Evolutionary conservation across 495 filamentous ascomycete species (phyloP), one percentile per base, ranked within the genome.

Genomic region (Hapsidospora chrysogenum): DNA sequence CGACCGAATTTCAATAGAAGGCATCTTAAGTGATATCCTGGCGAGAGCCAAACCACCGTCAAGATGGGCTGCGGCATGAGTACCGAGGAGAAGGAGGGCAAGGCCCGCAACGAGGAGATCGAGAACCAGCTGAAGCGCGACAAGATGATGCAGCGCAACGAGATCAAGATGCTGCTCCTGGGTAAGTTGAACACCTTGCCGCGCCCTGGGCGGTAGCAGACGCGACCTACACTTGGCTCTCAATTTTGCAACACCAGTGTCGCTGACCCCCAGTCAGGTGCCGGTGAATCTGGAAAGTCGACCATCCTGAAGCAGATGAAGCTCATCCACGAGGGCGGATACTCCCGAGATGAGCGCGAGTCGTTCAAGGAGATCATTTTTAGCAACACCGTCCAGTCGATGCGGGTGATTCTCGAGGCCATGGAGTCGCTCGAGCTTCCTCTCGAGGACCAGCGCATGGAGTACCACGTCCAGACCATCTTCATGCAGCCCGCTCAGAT

Each of bases 281-380:
- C 89, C 60, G 89, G 89, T 72, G 89, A 97, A 74, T 96, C 89
- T 48, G 89, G 89, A 59, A 97, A 97, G 66, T 96, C 92, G 33
- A 97, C 89, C 9, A 95, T 97, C 50, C 69, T 97, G 38, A 97
- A 97, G 66, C 89, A 97, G 74, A 97, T 97, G 89, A 95, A 82
- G 60, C 69, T 85, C 37, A 85, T 85, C 47, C 76, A 85, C 54
- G 76, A 81, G 51, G 79, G 79, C 40, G 78, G 79, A 42, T 85
- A 83, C 53, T 78, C 73, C 35, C 74, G 74, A 55, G 75, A 78
- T 48, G 79, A 85, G 57, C 67, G 78, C 39, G 79, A 85, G 51
- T 80, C 77, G 16, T 81, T 80, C 76, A 89, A 92, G 55, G 85
- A 92, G 59, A 92, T 93, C 58, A 93, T 95, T 62, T 93, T 93